Base-by-base conservation (phyloP, 495 filamentous ascomycete genomes). In the Lepidopterella palustris region DNA sequence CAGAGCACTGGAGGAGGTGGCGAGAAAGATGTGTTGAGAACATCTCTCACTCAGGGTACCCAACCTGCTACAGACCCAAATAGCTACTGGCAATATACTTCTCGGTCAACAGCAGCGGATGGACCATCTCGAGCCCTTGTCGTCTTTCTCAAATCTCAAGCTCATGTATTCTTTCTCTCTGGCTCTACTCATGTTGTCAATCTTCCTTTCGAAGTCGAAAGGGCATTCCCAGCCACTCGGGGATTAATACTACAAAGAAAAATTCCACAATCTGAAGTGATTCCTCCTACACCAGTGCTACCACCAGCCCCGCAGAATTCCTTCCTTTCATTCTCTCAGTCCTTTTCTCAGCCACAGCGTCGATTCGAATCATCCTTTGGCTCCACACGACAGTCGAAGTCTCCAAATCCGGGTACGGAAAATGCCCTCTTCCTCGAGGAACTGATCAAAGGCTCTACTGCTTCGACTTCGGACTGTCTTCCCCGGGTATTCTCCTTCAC, bases 131-230 rank as follows among this genome's bases (percentile, higher is more conserved):
- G 87, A 65, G 87, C 93, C 25, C 74, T 99, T 52, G 90, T 97
- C 5, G 86, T 97, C 39, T 87, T 97, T 62, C 81, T 99, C 58
- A 93, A 91, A 71, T 88, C 88, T 3, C 92, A 97, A 68, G 91
- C 89, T 24, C 93, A 96, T 68, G 82, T 97, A 65, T 95, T 88
- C 77, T 95, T 92, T 70, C 81, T 96, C n/a, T 79, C 86, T 18
- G 91, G 91, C 3, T 82, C 87, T 24, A 95, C 83, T 72, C 90
- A 97, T 80, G 83, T 95, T 57, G 82, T 97, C 57, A 88, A 95
- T 71, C 80, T 99, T 59, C 91, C 93, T 13, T 97, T 99, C 66
- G 90, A 96, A 72, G 87, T 97, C 32, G 89, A 96, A 66, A 83
- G 81, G 50, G 90, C 89, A 9, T 88, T 92, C 73, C 84, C 92